Evolutionary conservation across 768 basidiomycete species (phyloP), one percentile per base, ranked within the genome.

Genomic region (Paxillus ammoniavirescens): DNA sequence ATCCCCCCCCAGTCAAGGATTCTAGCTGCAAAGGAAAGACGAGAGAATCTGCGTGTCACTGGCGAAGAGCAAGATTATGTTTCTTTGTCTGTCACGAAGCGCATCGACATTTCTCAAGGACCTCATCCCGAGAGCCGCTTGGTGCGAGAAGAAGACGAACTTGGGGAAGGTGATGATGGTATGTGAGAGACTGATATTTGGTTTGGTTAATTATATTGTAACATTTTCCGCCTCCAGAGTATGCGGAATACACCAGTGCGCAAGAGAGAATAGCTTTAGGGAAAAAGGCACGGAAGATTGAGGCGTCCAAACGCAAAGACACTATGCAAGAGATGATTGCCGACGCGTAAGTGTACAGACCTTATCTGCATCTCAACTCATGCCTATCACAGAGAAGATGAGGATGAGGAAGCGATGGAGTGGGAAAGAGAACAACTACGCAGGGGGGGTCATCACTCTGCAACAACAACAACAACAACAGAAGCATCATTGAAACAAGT

Each of bases 131-230:
- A 87, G 60, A 92, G 90, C 65, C 81, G 92, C 8, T 72, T 94
- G 26, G 65, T 89, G 71, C 76, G 92, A 46, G 92, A 94, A 69
- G 92, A 94, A 38, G 92, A 94, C 67, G 90, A 94, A 58, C 66
- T 91, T 2, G 92, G 92, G 10, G 90, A 93, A 65, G 91, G 85
- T 2, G 92, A 93, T 37, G 92, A 94, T 57, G 92, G 92, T 91
- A 61, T 40, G 80, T 66, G 17, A 47, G 45, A 52, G 17, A n/a
- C 47, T 49, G 45, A 52, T 18, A n/a, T 48, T 49, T 14, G n/a
- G 2, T 10, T 21, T 26, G 17, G 33, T 30, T 17, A 4, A 35
- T 35, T 48, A 55, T 55, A 37, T 10, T 50, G 17, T 52, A 56
- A 59, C 56, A 54, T 53, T 38, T 43, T 33, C 42, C 48, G 41